A percentile compares a stretch with the other conserved stretches of the same genome.
Evolutionary conservation across 176 grass and related monocot species (phyloP).

Genomic region (Aegilops longissima): DNA sequence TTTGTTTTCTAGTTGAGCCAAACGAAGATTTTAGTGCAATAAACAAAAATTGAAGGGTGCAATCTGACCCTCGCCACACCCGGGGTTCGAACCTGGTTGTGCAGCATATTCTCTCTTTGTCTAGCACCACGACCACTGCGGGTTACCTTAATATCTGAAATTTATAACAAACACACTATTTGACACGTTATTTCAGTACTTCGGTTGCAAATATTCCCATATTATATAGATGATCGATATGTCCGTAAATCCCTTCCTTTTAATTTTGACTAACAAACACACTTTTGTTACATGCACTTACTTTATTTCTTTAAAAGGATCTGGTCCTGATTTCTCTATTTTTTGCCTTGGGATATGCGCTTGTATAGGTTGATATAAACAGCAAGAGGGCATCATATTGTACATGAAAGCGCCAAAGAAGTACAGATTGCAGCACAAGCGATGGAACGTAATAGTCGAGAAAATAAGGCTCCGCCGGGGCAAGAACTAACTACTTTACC

Average conservation of each 20-base stretch:
- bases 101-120: not conserved
- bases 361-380: conserved; percentile 8
- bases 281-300: not conserved
- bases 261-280: not conserved
- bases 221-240: not conserved
- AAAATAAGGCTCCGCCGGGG: not conserved
- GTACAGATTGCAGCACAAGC: conserved; percentile 11
- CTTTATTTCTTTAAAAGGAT: not conserved
- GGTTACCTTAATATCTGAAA: not conserved
- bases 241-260: not conserved
- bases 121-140: not conserved
- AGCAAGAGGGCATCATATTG: not conserved
- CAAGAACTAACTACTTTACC: not conserved
- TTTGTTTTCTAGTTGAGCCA: not conserved
- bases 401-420: not conserved
- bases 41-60: not conserved
- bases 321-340: not conserved
- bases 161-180: not conserved
- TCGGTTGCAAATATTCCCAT: not conserved
- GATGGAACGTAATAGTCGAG: not conserved
- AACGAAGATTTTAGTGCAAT: not conserved
- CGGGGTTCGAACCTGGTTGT: not conserved
- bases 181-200: not conserved
- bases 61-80: not conserved
- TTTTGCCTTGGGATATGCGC: not conserved